Evolutionary conservation across 2,329 filamentous ascomycete genomes (phyloP).

Genomic region (Epicoccum sorghinum): DNA sequence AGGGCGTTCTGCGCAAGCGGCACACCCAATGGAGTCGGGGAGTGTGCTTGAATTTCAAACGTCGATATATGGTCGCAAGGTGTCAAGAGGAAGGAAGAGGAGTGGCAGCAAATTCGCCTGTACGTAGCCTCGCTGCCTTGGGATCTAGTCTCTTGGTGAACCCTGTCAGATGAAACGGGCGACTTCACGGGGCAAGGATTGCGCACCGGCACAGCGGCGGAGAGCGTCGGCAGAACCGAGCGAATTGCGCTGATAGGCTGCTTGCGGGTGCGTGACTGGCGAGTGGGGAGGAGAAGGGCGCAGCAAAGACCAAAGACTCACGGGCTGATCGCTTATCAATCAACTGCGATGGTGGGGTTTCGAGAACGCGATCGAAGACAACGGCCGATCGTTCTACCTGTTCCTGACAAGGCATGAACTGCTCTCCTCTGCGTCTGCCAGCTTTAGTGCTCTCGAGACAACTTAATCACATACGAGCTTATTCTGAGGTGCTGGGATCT

Average conservation of each 20-base stretch:
- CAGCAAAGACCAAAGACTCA: slow-evolving; percentile 18
- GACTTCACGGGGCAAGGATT: slow-evolving; percentile 24
- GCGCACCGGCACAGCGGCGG: slow-evolving; percentile 21
- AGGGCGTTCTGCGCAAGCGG: slow-evolving; percentile 13
- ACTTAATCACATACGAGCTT: not conserved
- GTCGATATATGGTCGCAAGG: slow-evolving; percentile 6
- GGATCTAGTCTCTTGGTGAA: slow-evolving; percentile 14
- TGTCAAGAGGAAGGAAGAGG: slow-evolving; percentile 19
- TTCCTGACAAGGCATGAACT: slow-evolving; percentile 25
- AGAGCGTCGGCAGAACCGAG: slow-evolving; percentile 16
- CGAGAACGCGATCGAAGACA: slow-evolving; percentile 29
- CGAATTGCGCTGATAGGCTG: slow-evolving; percentile 19
- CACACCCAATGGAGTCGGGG: slow-evolving; percentile 14
- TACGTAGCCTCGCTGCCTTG: slow-evolving; percentile 17
- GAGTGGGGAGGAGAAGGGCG: slow-evolving; percentile 24
- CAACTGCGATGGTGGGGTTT: slow-evolving; percentile 28
- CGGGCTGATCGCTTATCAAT: slow-evolving; percentile 27
- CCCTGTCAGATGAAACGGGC: slow-evolving; percentile 23
- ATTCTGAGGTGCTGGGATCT: not conserved
- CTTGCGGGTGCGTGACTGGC: slow-evolving; percentile 14
- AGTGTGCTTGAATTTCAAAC: not conserved
- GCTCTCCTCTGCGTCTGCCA: not conserved
- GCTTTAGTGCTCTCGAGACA: not conserved
- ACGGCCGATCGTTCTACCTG: slow-evolving; percentile 19
- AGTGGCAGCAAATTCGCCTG: slow-evolving; percentile 20